Evolutionary conservation across 768 basidiomycete genomes (phyloP).

Genomic region (Tylopilus balloui): DNA sequence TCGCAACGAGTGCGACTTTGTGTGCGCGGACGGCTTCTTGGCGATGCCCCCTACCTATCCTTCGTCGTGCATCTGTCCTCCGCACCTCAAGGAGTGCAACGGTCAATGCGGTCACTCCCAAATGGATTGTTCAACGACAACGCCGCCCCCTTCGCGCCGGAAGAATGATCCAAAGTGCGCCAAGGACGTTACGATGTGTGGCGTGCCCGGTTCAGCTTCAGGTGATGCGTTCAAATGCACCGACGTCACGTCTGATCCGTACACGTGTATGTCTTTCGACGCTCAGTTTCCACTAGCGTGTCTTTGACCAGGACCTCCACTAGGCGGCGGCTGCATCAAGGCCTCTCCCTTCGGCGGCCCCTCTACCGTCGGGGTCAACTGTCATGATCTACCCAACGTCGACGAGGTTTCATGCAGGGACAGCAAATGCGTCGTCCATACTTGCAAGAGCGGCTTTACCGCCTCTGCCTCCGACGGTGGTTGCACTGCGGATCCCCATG

Average conservation of each 20-base stretch:
- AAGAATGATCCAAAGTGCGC: slow-evolving; percentile 19
- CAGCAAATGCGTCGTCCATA: slow-evolving; percentile 25
- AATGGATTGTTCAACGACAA: slow-evolving; percentile 17
- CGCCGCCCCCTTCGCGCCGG: slow-evolving; percentile 19
- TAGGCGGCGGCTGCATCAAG: slow-evolving; percentile 36
- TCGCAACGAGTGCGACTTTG: slow-evolving; percentile 26
- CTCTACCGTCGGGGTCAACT: slow-evolving; percentile 27
- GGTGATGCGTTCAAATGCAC: slow-evolving; percentile 30
- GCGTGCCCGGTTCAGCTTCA: slow-evolving; percentile 13
- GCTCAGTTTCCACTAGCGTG: neutral
- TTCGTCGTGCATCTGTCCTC: slow-evolving; percentile 27
- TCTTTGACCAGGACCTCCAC: neutral
- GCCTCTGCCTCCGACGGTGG: slow-evolving; percentile 4
- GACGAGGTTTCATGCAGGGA: slow-evolving; percentile 27
- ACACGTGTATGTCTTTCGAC: slow-evolving; percentile 28
- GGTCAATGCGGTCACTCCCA: slow-evolving; percentile 28
- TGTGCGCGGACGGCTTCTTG: slow-evolving; percentile 28
- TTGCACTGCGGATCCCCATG: slow-evolving; percentile 9
- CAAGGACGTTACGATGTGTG: slow-evolving; percentile 25
- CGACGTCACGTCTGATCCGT: slow-evolving; percentile 23
- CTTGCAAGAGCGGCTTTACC: slow-evolving; percentile 23
- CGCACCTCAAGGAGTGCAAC: slow-evolving; percentile 26
- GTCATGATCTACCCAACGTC: slow-evolving; percentile 29
- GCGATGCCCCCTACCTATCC: slow-evolving; percentile 17
- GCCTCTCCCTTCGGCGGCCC: slow-evolving; percentile 18